A percentile compares a stretch with the other conserved stretches of the same genome.
Evolutionary conservation across 768 basidiomycete species (phyloP).

Genomic region (Phylloporus rhodoxanthus): DNA sequence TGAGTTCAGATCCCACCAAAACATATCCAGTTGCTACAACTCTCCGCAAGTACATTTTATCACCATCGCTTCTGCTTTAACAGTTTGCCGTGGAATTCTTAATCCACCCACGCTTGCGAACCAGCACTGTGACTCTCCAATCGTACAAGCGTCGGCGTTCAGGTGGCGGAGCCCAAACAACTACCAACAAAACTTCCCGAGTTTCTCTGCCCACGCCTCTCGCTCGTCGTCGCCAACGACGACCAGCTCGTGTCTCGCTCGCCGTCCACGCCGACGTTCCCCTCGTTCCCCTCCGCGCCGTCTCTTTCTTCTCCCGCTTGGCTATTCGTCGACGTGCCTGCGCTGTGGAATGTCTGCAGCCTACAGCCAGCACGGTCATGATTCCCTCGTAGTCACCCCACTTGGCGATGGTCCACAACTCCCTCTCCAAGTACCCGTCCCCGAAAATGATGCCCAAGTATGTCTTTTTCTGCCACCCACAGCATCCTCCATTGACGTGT

Average conservation of each 20-base stretch:
- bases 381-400: conserved; percentile 34
- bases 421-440: conserved; percentile 24
- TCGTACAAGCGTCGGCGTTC: background rate
- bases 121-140: background rate
- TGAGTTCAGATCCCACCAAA: conserved; percentile 24
- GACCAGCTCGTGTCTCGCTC: conserved; percentile 14
- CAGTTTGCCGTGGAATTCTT: background rate
- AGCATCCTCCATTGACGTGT: conserved; percentile 1
- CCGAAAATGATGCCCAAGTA: conserved; percentile 13
- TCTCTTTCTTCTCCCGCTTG: background rate
- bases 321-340: conserved; percentile 25
- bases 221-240: conserved; percentile 31
- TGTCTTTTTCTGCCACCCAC: background rate
- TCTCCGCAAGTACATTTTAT: too few relatives aligned
- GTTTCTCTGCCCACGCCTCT: conserved; percentile 25
- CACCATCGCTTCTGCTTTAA: too few relatives aligned
- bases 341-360: conserved; percentile 37
- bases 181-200: conserved; percentile 18
- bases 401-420: conserved; percentile 43
- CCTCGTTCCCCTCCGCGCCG: background rate
- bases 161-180: conserved; percentile 22
- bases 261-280: background rate
- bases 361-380: conserved; percentile 38
- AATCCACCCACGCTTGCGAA: background rate
- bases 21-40: too few relatives aligned